Percentiles rank a stretch among this genome's conserved stretches.
Evolutionary conservation across 2,329 filamentous ascomycete species (phyloP).

Genomic region (Coniochaeta hoffmannii): DNA sequence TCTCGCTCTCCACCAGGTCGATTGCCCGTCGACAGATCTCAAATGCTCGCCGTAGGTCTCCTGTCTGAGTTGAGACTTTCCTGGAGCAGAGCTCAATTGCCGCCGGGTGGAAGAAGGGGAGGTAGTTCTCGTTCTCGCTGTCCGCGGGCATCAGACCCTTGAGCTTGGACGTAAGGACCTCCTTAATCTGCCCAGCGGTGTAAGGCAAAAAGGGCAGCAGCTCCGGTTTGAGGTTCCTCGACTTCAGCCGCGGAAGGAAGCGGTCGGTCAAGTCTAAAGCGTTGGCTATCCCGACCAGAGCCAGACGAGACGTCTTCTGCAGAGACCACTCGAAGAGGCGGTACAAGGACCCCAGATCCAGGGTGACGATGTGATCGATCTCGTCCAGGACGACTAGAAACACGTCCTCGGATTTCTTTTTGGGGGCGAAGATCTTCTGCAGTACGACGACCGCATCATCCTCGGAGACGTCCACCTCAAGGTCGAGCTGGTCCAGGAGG

Average conservation of each 20-base stretch:
- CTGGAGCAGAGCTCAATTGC: constrained; percentile 91
- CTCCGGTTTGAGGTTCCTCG: constrained; percentile 82
- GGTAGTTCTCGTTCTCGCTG: constrained; percentile 45
- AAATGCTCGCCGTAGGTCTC: constrained; percentile 90
- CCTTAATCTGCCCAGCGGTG: constrained; percentile 77
- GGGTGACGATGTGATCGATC: constrained; percentile 84
- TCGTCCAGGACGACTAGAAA: constrained; percentile 90
- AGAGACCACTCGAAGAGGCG: constrained; percentile 96
- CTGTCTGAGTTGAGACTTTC: constrained; percentile 90
- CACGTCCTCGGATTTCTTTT: constrained; percentile 46
- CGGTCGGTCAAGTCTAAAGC: constrained; percentile 92
- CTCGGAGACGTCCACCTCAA: constrained; percentile 49
- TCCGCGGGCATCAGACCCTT: constrained; percentile 60
- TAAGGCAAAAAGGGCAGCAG: constrained; percentile 92
- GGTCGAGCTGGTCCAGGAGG: constrained; percentile 60
- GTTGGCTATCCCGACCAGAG: constrained; percentile 91
- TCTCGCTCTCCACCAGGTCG: constrained; percentile 82
- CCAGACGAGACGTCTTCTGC: constrained; percentile 67
- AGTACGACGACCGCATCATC: constrained; percentile 61
- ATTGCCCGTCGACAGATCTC: constrained; percentile 87
- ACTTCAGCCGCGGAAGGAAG: constrained; percentile 87
- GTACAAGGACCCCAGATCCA: constrained; percentile 85
- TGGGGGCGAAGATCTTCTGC: constrained; percentile 63
- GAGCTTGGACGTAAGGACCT: constrained; percentile 77
- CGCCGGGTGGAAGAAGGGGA: constrained; percentile 89